Conservation (phyloP, 352 stramenopile species). For the Pythium aphanidermatum region DNA sequence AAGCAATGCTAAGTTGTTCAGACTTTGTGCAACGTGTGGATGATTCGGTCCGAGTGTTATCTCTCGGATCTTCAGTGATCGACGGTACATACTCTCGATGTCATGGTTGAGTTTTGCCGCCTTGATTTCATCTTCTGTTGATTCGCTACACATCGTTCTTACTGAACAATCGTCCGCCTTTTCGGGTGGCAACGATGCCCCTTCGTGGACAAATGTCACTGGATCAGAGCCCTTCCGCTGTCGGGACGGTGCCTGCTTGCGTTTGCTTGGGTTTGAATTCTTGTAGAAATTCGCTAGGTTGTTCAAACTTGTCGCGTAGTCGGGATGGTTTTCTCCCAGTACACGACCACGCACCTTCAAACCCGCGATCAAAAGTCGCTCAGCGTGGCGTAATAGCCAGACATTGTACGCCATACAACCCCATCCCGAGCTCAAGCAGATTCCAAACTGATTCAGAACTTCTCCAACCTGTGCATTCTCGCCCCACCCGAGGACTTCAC, state of each 20-base stretch:
- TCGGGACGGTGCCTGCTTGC: not conserved
- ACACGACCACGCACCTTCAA: slow-evolving; percentile 64
- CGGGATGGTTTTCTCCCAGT: slow-evolving; percentile 60
- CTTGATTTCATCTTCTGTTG: not conserved
- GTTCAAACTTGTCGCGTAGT: slow-evolving; percentile 78
- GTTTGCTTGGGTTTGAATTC: slow-evolving; percentile 31
- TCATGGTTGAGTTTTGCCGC: slow-evolving; percentile 22
- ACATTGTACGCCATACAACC: slow-evolving; percentile 67
- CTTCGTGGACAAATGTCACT: too few species aligned
- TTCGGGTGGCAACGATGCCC: too few species aligned
- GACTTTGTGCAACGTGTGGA: slow-evolving; percentile 64
- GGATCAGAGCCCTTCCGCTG: too few species aligned
- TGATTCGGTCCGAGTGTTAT: slow-evolving; percentile 48
- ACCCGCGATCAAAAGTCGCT: slow-evolving; percentile 52
- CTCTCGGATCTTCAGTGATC: slow-evolving; percentile 70
- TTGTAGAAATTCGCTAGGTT: slow-evolving; percentile 87
- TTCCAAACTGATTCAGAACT: slow-evolving; percentile 73
- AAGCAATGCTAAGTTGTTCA: slow-evolving; percentile 76
- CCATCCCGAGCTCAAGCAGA: slow-evolving; percentile 69
- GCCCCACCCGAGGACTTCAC: slow-evolving; percentile 63
- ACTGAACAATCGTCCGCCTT: too few species aligned
- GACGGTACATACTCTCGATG: slow-evolving; percentile 62
- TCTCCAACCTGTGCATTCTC: slow-evolving; percentile 77
- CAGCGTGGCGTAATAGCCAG: slow-evolving; percentile 63
- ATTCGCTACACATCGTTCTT: too few species aligned